A percentile compares a stretch with the other conserved stretches of the same genome.
These are phyloP conservation scores for Stipa capillata DNA, from an alignment of 176 grass and related monocot genomes.

Conservation along the genomic window DNA sequence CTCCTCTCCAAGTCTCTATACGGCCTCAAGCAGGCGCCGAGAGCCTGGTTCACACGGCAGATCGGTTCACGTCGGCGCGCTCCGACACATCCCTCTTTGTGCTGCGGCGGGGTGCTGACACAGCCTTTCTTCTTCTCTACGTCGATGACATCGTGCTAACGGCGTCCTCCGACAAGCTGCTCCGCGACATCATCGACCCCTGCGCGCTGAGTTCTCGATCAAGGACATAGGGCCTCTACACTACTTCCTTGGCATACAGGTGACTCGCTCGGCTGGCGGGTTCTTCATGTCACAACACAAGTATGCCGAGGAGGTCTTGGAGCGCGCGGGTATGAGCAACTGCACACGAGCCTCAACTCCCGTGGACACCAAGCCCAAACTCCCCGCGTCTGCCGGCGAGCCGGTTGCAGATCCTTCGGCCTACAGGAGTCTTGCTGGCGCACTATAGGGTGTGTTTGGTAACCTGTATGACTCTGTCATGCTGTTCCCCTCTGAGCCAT, in stretches of 20 bases:
- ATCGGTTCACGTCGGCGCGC: background rate
- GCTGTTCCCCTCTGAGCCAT: too few relatives aligned
- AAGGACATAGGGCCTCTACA: background rate
- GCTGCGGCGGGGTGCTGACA: background rate
- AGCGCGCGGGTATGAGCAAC: background rate
- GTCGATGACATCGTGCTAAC: background rate
- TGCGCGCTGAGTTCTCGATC: background rate
- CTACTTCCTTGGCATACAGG: background rate
- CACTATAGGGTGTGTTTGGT: too few relatives aligned
- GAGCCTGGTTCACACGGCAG: background rate
- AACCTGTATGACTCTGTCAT: too few relatives aligned
- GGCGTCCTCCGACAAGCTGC: background rate
- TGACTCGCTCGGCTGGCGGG: background rate
- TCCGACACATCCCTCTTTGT: background rate
- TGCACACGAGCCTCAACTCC: background rate
- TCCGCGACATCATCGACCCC: background rate
- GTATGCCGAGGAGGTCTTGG: background rate
- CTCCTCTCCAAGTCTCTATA: background rate
- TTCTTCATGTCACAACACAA: background rate
- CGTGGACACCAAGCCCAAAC: background rate
- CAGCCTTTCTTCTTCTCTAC: too few relatives aligned
- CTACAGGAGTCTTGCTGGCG: background rate
- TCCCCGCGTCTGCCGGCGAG: background rate
- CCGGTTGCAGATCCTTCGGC: background rate
- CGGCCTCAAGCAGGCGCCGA: background rate